These are phyloP conservation scores for Chrysoporthe cubensis DNA, from an alignment of 2,329 filamentous ascomycete genomes.

Conservation along the genomic window DNA sequence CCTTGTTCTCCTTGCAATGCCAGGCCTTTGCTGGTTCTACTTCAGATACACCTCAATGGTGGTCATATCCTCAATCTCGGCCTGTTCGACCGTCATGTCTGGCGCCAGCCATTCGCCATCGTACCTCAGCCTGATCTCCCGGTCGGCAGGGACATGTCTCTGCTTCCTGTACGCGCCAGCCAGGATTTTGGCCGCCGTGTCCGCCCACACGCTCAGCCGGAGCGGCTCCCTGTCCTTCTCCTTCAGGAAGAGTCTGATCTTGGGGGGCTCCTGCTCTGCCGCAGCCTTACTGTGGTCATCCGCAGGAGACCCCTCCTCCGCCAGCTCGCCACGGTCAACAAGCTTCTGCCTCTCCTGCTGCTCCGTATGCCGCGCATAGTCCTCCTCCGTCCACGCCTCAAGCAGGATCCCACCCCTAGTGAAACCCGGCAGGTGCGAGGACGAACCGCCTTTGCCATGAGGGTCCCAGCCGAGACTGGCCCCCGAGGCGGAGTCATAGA, in stretches of 20 bases:
- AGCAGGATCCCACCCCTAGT: constrained; percentile 66
- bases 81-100: constrained; percentile 62
- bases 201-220: constrained; percentile 54
- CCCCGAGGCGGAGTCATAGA: constrained; percentile 79
- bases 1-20: neutral
- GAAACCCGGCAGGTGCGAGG: constrained; percentile 46
- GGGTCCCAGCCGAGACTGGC: constrained; percentile 65
- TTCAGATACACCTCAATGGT: constrained; percentile 74
- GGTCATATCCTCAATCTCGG: constrained; percentile 77
- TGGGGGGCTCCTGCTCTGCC: constrained; percentile 32
- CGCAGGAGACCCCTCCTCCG: constrained; percentile 39
- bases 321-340: constrained; percentile 46
- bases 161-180: constrained; percentile 63
- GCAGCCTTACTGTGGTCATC: constrained; percentile 29
- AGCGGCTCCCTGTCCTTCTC: constrained; percentile 54
- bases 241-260: constrained; percentile 58
- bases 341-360: constrained; percentile 53
- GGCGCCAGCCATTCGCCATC: constrained; percentile 75
- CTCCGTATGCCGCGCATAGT: constrained; percentile 54
- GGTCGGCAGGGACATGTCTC: constrained; percentile 54
- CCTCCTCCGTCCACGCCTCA: constrained; percentile 74
- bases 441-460: constrained; percentile 45
- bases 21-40: constrained; percentile 36
- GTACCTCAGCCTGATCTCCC: constrained; percentile 66
- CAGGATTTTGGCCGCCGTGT: constrained; percentile 66